Percentiles rank a stretch among this genome's conserved stretches.
phyloP scores from a whole-genome alignment of 345 rosid genomes.

The Physaria fendleri region DNA sequence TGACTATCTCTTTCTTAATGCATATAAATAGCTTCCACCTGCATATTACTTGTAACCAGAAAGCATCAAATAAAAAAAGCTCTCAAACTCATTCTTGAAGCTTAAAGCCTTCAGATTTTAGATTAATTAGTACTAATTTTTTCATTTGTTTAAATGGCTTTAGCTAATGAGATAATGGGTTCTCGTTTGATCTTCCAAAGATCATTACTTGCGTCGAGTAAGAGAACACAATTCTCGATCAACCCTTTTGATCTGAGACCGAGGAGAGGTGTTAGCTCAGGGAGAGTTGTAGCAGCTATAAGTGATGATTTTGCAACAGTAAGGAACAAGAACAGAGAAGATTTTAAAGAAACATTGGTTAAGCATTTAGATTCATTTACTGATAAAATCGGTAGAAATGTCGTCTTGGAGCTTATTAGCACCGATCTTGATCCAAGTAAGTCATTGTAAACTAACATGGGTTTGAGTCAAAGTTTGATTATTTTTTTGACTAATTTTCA shows the following conservation, averaged over 20 bases:
- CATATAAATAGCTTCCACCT: constrained; percentile 15
- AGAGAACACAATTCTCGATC: constrained; percentile 15
- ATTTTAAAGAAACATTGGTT: constrained; percentile 60
- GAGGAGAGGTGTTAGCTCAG: constrained; percentile 9
- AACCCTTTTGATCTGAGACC: constrained; percentile 26
- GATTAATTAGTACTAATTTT: not conserved
- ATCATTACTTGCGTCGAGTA: constrained; percentile 32
- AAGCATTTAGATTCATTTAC: constrained; percentile 68
- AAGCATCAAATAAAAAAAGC: not conserved
- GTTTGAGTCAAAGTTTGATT: constrained; percentile 8
- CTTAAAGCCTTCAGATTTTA: not conserved
- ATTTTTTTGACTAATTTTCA: not conserved
- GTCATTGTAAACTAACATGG: constrained; percentile 3
- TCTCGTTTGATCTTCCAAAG: constrained; percentile 34
- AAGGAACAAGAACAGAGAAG: constrained; percentile 76
- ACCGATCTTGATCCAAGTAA: constrained; percentile 86
- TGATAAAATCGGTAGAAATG: constrained; percentile 76
- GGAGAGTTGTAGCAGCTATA: constrained; percentile 40
- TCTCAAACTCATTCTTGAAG: constrained; percentile 5
- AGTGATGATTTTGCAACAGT: constrained; percentile 78
- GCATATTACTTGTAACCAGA: not conserved
- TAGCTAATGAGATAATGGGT: constrained; percentile 62
- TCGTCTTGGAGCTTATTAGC: constrained; percentile 78
- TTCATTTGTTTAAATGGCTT: constrained; percentile 38
- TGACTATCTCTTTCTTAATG: constrained; percentile 25